Base-by-base conservation (phyloP, 352 stramenopile genomes). In the Phytophthora quininea region DNA sequence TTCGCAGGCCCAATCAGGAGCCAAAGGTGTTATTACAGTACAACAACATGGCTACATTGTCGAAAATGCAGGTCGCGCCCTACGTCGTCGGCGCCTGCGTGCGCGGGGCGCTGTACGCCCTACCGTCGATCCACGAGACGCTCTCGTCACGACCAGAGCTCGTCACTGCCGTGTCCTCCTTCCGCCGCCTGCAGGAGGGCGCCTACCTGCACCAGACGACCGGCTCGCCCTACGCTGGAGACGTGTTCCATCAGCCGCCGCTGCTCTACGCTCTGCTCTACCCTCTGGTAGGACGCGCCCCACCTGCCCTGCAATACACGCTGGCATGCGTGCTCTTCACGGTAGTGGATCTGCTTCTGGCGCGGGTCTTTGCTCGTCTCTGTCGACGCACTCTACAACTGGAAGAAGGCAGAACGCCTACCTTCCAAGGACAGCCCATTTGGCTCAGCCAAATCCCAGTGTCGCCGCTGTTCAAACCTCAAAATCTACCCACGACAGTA, bases 191-290 rank as follows among this genome's bases (percentile, higher is more conserved):
- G 46, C 70, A 73, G 32, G 88, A 96, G 61, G 73, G 79, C 37
- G 80, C 72, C 9, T 89, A 83, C 51, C 78, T 94, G 24, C 83
- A 82, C 51, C 59, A 65, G 12, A 49, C 71, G 29, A 67, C 61
- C 1, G 75, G 80, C 8, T 86, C 82, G 19, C 84, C 88, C 15
- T 96, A 96, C 67, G 67, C 82, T 0, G 88, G 86, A 32, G 88
- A 96, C 69, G 77, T 87, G 37, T 96, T 90, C 71, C 88, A 96
- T 65, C 88, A 96, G 69, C 84, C 86, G 32, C 82, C 85, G 62
- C 80, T 96, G 37, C 73, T 93, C 31, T 91, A 94, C 54, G 79
- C 81, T 24, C 62, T 86, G 49, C 77, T 92, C 45, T 90, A 90
- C 60, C 79, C 77, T 14, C 30, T 88, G n/a, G 66, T 91, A 3